Conservation (phyloP, 768 basidiomycete species). For the Terana coerulea region DNA sequence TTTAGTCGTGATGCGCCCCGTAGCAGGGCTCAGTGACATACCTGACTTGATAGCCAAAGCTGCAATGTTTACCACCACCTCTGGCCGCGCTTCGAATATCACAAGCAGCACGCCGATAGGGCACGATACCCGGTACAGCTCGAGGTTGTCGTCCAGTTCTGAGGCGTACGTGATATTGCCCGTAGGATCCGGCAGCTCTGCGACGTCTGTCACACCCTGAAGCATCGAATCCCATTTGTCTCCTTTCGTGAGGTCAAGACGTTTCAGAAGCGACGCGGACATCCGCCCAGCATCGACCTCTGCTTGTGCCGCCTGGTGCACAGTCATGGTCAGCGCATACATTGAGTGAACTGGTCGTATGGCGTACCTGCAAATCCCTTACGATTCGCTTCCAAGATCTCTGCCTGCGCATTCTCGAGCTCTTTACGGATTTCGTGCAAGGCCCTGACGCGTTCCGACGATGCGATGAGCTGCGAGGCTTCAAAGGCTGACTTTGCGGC, state of each 20-base stretch:
- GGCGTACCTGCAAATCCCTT: conserved; percentile 74
- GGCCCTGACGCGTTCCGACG: conserved; percentile 65
- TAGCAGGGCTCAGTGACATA: conserved; percentile 34
- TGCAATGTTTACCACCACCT: conserved; percentile 97
- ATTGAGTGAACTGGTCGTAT: not conserved
- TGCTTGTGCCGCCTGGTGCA: conserved; percentile 59
- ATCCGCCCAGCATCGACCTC: conserved; percentile 85
- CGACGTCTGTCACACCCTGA: conserved; percentile 85
- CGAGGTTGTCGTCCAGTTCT: conserved; percentile 82
- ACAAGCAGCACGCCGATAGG: conserved; percentile 95
- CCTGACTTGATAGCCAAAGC: conserved; percentile 96
- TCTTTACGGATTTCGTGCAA: conserved; percentile 65
- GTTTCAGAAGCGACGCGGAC: conserved; percentile 77
- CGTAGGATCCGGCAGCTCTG: conserved; percentile 79
- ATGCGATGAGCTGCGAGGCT: conserved; percentile 73
- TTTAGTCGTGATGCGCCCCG: not conserved
- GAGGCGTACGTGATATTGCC: conserved; percentile 85
- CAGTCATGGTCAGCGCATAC: not conserved
- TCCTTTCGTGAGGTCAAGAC: conserved; percentile 71
- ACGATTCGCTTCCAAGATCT: conserved; percentile 77
- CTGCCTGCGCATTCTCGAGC: conserved; percentile 58
- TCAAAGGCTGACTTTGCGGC: conserved; percentile 84
- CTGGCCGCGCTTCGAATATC: conserved; percentile 96
- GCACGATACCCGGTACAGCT: conserved; percentile 91
- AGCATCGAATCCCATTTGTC: conserved; percentile 97